Conservation (phyloP, 228 moss, liverwort and hornwort genomes). For the Sphagnum fallax region DNA sequence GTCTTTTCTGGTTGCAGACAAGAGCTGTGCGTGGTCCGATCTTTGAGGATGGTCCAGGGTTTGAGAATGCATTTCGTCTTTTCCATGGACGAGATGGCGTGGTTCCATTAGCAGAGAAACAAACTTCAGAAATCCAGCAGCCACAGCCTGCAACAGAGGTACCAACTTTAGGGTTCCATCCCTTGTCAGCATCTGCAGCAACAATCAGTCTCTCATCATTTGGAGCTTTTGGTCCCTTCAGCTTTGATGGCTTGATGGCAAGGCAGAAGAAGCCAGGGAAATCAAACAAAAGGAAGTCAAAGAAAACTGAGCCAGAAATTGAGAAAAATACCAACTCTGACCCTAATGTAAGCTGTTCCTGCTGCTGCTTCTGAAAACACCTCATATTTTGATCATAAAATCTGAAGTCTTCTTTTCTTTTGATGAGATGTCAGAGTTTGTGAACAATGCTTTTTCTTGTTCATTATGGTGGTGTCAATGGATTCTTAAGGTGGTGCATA, state of each 20-base stretch:
- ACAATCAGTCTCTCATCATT: conserved; percentile 81
- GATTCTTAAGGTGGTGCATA: no score
- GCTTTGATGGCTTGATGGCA: conserved; percentile 79
- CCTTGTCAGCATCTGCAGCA: conserved; percentile 70
- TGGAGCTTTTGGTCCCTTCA: conserved; percentile 75
- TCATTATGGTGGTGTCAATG: background rate
- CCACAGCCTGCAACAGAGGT: conserved; percentile 9
- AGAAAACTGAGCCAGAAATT: conserved; percentile 36
- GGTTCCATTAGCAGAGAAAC: conserved; percentile 47
- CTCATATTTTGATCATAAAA: background rate
- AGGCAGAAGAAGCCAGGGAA: conserved; percentile 37
- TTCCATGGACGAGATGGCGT: conserved; percentile 92
- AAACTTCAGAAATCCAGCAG: conserved; percentile 9
- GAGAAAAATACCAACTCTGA: conserved; percentile 41
- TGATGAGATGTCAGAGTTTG: background rate
- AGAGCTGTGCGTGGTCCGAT: conserved; percentile 80
- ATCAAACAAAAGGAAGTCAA: conserved; percentile 48
- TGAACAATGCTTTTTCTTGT: background rate
- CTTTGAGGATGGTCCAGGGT: conserved; percentile 89
- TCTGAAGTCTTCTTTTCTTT: background rate
- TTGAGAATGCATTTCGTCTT: conserved; percentile 71
- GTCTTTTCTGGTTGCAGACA: conserved; percentile 23
- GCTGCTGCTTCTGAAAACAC: background rate
- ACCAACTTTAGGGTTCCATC: conserved; percentile 50
- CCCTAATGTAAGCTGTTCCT: background rate